Conservation (phyloP, 371 early-diverging fungal genomes). For the Entomophthora muscae region DNA sequence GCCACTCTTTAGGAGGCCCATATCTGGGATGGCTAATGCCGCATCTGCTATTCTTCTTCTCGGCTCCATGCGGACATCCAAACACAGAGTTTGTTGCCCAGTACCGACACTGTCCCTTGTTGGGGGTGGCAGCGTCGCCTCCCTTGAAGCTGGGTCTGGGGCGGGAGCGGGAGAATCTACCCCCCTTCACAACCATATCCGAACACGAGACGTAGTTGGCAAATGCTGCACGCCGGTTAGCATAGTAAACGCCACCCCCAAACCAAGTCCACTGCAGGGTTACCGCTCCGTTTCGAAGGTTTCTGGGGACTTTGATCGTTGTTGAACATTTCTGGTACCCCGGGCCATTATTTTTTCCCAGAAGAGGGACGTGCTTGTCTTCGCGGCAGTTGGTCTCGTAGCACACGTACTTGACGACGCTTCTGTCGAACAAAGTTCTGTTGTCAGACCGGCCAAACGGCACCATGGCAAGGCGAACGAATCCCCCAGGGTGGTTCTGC, state of each 20-base stretch:
- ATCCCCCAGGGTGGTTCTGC: conserved; percentile 40
- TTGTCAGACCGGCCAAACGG: conserved; percentile 28
- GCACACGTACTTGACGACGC: conserved; percentile 27
- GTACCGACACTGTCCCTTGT: conserved; percentile 20
- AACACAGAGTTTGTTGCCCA: conserved; percentile 4
- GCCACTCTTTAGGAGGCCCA: neutral
- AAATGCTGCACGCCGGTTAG: conserved; percentile 25
- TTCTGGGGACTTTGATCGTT: conserved; percentile 22
- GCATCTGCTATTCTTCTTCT: conserved; percentile 2
- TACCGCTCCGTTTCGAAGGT: conserved; percentile 27
- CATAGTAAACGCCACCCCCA: conserved; percentile 35
- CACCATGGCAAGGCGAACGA: conserved; percentile 33
- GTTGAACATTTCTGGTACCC: conserved; percentile 25
- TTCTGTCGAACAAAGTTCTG: conserved; percentile 26
- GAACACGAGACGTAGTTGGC: conserved; percentile 32
- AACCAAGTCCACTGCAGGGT: conserved; percentile 44
- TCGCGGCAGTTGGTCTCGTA: conserved; percentile 29
- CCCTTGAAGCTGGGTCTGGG: conserved; percentile 20
- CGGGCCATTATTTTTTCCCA: conserved; percentile 18
- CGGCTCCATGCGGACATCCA: conserved; percentile 2
- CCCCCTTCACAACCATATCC: conserved; percentile 27
- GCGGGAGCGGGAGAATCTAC: conserved; percentile 11
- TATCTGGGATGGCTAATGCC: neutral
- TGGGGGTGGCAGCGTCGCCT: conserved; percentile 28
- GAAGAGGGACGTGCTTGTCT: conserved; percentile 10